phyloP scores from a whole-genome alignment of 1,284 basidiomycete genomes.

The Abortiporus biennis region DNA sequence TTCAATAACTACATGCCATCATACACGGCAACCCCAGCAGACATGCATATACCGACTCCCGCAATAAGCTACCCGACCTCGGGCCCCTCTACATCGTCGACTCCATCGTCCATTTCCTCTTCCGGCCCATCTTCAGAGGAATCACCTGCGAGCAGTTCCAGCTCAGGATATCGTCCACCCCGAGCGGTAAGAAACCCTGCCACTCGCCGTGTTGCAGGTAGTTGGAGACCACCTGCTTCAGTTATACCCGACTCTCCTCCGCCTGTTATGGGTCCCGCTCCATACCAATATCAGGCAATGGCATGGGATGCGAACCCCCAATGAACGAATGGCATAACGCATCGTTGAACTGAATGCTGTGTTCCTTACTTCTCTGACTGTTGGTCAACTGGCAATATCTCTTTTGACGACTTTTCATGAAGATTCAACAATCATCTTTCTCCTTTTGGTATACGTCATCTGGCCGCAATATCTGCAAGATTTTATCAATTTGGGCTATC shows the following conservation, averaged over 20 bases:
- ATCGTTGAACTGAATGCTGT: too few relatives aligned
- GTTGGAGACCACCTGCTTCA: slow-evolving; percentile 1
- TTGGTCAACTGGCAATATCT: too few relatives aligned
- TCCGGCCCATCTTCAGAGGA: not conserved
- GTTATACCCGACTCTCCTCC: not conserved
- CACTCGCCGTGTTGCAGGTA: slow-evolving; percentile 1
- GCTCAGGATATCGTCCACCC: not conserved
- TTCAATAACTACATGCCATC: not conserved
- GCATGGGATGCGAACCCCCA: too few relatives aligned
- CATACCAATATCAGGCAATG: too few relatives aligned
- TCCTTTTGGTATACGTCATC: too few relatives aligned
- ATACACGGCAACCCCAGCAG: not conserved
- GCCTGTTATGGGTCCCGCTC: not conserved
- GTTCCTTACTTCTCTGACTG: too few relatives aligned
- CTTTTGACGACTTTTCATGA: too few relatives aligned
- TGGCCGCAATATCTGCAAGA: too few relatives aligned
- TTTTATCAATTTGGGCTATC: too few relatives aligned
- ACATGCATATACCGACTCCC: not conserved
- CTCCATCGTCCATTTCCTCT: not conserved
- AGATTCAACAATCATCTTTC: too few relatives aligned
- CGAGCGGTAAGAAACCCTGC: not conserved
- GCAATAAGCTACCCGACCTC: not conserved
- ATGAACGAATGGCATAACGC: too few relatives aligned
- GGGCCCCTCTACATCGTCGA: not conserved
- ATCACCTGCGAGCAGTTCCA: not conserved